Conservation (phyloP, 129 eudicot species). For the Chrysanthemum lavandulifolium region DNA sequence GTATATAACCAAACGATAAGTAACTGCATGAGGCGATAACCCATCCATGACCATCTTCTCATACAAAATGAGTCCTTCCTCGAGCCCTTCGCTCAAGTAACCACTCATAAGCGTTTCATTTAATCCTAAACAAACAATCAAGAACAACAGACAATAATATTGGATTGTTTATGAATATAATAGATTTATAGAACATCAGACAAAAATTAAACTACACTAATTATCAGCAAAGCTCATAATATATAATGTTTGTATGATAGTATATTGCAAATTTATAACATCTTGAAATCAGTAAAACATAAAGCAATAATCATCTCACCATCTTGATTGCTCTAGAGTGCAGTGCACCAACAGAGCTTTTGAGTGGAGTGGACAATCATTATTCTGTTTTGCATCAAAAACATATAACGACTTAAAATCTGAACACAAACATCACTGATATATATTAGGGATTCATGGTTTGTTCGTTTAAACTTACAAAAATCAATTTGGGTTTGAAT, state of each 20-base stretch:
- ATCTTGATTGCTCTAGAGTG: constrained; percentile 78
- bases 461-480: too few relatives aligned
- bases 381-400: too few relatives aligned
- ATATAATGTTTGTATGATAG: neutral
- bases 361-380: too few relatives aligned
- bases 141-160: neutral
- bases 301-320: constrained; percentile 33
- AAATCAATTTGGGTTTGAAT: too few relatives aligned
- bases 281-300: neutral
- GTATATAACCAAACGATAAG: constrained; percentile 53
- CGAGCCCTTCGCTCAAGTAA: constrained; percentile 34
- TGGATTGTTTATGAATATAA: constrained; percentile 6
- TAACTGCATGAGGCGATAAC: constrained; percentile 62
- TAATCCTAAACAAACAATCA: too few relatives aligned
- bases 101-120: constrained; percentile 38
- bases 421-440: too few relatives aligned
- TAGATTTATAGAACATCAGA: neutral
- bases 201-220: neutral
- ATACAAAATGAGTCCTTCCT: constrained; percentile 53
- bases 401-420: too few relatives aligned
- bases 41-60: constrained; percentile 59
- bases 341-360: constrained; percentile 4
- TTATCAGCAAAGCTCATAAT: neutral
- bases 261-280: constrained; percentile 6
- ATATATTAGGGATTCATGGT: too few relatives aligned